Conservation (phyloP, 805 yeast species). For the Vanderwaltozyma verrucispora region DNA sequence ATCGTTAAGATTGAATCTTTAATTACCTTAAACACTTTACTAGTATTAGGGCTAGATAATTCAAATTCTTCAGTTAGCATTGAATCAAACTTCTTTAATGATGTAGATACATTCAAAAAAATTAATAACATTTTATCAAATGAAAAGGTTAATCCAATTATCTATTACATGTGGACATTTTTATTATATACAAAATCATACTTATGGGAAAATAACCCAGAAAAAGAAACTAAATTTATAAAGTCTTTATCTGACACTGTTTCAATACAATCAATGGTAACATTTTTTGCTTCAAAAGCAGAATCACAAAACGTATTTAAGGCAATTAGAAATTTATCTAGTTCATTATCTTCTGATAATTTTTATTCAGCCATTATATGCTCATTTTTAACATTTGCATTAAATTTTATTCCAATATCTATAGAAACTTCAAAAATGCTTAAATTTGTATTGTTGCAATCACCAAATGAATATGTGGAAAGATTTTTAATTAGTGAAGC, state of each 20-base stretch:
- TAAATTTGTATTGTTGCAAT: slow-evolving; percentile 19
- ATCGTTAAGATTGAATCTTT: slow-evolving; percentile 34
- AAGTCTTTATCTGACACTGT: slow-evolving; percentile 1
- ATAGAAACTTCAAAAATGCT: slow-evolving; percentile 25
- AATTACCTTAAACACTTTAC: slow-evolving; percentile 38
- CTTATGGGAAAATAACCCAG: slow-evolving; percentile 33
- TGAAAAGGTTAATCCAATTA: slow-evolving; percentile 32
- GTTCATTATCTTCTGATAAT: slow-evolving; percentile 38
- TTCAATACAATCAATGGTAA: slow-evolving; percentile 4
- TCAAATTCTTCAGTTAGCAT: slow-evolving; percentile 34
- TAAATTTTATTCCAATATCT: slow-evolving; percentile 40
- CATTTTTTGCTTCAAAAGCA: slow-evolving; percentile 30
- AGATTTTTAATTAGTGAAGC: slow-evolving; percentile 28
- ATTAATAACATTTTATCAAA: slow-evolving; percentile 31
- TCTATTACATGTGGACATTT: slow-evolving; percentile 60
- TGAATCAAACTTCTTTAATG: slow-evolving; percentile 32
- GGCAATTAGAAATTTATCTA: slow-evolving; percentile 33
- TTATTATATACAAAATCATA: slow-evolving; percentile 42
- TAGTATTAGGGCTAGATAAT: slow-evolving; percentile 48
- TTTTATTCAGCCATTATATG: slow-evolving; percentile 38
- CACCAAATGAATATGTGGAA: slow-evolving; percentile 32
- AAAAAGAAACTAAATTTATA: slow-evolving; percentile 8
- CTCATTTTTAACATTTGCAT: slow-evolving; percentile 27
- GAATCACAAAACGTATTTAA: slow-evolving; percentile 36
- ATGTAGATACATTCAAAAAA: slow-evolving; percentile 29